Base-by-base conservation (phyloP, 164 flowering plant genomes). In the Vitis amurensis region DNA sequence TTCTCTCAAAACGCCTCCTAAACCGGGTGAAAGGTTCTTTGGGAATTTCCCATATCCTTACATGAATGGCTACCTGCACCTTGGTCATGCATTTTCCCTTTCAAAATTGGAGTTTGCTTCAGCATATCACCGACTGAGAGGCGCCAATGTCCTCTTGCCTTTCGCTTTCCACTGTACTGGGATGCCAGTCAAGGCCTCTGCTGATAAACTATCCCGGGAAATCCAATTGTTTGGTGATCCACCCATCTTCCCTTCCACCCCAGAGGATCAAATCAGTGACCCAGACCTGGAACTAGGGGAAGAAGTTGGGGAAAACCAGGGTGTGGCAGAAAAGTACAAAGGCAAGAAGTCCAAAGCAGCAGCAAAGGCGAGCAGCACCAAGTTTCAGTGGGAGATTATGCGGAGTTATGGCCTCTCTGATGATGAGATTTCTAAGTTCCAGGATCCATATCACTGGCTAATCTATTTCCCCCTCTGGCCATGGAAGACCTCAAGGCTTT, bases 101-200 rank as follows among this genome's bases (percentile, higher is more conserved):
- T 94, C 98, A 1, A 94, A 94, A 81, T 86, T 92, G n/a, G 97
- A 94, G 69, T 94, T 92, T 76, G 97, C 97, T 17, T 86, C 94
- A 9, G 97, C 97, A 19, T 94, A 82, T 73, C 97, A 94, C 70
- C 75, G 98, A 73, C 66, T 94, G 67, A 81, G 85, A 60, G 98
- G 98, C 30, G 86, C 86, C 52, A 92, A 92, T 80, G 97, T 94
- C 9, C 84, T 94, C 2, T 73, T 92, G 69, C 97, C 97, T 0
- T 94, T 94, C 79, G 98, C 80, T 59, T 94, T 94, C 63, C 98
- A 92, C 76, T 92, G 96, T 73, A 92, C 98, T 58, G 97, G 98
- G 12, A 94, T 92, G 97, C 97, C 97, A 9, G 90, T 94, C 61
- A 94, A 92, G 85, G 98, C 97, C 27, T 82, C 97, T 0, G 97